Percentiles rank a stretch among this genome's conserved stretches.
Conservation (phyloP, 192 early-diverging fungal species). For the Linnemannia schmuckeri region DNA sequence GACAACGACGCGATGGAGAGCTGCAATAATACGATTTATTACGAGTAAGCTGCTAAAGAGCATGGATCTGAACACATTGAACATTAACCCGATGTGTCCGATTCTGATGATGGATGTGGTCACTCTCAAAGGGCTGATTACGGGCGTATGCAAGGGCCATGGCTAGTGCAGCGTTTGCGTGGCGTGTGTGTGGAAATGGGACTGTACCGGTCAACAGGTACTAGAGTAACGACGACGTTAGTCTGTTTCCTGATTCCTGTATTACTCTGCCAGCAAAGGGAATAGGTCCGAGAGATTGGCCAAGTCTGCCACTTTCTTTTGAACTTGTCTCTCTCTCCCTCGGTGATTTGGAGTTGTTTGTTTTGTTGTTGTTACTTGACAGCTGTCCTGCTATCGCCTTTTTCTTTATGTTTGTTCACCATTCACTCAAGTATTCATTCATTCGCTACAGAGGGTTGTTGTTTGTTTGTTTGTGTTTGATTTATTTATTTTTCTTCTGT, state of each 20-base stretch:
- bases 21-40: too few species aligned
- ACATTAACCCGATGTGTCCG: neutral
- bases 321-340: too few species aligned
- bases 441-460: too few species aligned
- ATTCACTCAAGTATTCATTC: neutral
- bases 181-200: neutral
- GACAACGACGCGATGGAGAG: too few species aligned
- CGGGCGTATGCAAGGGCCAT: neutral
- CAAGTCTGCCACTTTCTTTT: neutral
- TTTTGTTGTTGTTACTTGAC: too few species aligned
- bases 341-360: too few species aligned
- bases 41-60: too few species aligned
- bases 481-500: neutral
- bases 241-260: neutral
- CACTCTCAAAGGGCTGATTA: too few species aligned
- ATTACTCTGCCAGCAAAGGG: neutral
- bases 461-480: too few species aligned
- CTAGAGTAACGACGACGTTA: neutral
- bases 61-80: neutral
- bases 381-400: neutral
- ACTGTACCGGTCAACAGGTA: too few species aligned
- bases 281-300: neutral
- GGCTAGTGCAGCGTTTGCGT: neutral
- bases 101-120: neutral
- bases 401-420: neutral